Base-by-base conservation (phyloP, 1,284 basidiomycete genomes). In the Anthracocystis setariae region DNA sequence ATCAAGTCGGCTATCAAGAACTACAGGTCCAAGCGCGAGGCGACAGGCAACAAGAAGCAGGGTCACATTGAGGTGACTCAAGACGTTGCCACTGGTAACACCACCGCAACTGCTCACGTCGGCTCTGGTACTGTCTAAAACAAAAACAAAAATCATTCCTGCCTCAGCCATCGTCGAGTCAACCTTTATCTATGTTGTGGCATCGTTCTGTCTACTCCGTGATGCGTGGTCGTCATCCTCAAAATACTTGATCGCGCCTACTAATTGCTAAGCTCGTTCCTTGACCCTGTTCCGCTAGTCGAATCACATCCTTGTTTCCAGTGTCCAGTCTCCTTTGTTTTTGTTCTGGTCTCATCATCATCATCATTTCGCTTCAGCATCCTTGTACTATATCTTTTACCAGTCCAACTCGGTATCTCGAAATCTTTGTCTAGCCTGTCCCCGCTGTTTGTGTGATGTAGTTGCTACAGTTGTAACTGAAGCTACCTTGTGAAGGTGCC, bases 61-160 rank as follows among this genome's bases (percentile, higher is more conserved):
- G 88, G 90, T 35, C 90, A 88, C 83, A 91, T 93, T 73, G 90
- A 93, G 82, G 90, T 92, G 37, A 86, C 88, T 0, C 91, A 92
- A 83, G 87, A 86, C 79, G 84, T 87, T n/a, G 85, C 85, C 18
- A 88, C 90, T 8, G 88, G 89, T 38, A 85, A 90, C 81, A 89
- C 91, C 3, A 85, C 87, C 24, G 88, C 90, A 21, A 87, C 89
- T 12, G 87, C 88, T 46, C 87, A 89, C 79, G 88, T 88, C 21
- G 86, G 85, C 33, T 79, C 77, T 1, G 63, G 66, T 25, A 74
- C 77, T 24, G 73, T 75, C 27, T 79, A 66, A 69, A n/a, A n/a
- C n/a, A n/a, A n/a, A n/a, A n/a, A n/a, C n/a, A n/a, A n/a, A n/a
- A n/a, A n/a, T n/a, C n/a, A n/a, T n/a, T n/a, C n/a, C n/a, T n/a